Percentiles rank a stretch among this genome's conserved stretches.
phyloP scores from a whole-genome alignment of 495 filamentous ascomycete species.

The Platismatia glauca region DNA sequence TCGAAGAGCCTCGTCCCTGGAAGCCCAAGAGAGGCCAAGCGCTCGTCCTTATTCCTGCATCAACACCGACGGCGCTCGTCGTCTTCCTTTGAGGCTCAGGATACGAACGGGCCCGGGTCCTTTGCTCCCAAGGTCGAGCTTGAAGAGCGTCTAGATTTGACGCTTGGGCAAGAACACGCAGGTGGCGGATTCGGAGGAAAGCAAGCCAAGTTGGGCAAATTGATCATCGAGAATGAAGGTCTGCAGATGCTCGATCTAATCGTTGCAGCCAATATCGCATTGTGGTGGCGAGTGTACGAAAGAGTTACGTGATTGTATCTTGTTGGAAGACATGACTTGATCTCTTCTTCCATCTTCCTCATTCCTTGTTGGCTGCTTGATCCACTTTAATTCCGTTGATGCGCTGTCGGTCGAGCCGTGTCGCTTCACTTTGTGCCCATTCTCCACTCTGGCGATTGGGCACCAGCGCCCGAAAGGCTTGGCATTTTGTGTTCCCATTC shows the following conservation, averaged over 20 bases:
- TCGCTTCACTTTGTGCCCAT: constrained; percentile 2
- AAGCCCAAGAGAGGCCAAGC: constrained; percentile 11
- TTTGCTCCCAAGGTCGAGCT: constrained; percentile 13
- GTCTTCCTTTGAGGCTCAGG: constrained; percentile 18
- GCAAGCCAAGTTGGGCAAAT: constrained; percentile 84
- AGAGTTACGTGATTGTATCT: constrained; percentile 20
- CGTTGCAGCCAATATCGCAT: constrained; percentile 79
- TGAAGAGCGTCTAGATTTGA: constrained; percentile 52
- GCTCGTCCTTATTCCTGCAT: constrained; percentile 13
- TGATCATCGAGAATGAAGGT: constrained; percentile 84
- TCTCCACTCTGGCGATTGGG: constrained; percentile 15
- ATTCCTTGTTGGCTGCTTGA: background rate
- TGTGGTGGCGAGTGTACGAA: constrained; percentile 92
- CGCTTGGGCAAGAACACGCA: constrained; percentile 64
- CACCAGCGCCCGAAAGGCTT: constrained; percentile 16
- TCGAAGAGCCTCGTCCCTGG: constrained; percentile 28
- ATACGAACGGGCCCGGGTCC: constrained; percentile 12
- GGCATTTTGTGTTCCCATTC: constrained; percentile 9
- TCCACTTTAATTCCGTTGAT: background rate
- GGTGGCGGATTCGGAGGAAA: constrained; percentile 78
- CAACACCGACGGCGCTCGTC: constrained; percentile 9
- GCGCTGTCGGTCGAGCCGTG: constrained; percentile 10
- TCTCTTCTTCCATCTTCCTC: background rate
- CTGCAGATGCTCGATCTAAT: constrained; percentile 92
- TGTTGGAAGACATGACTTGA: background rate